Evolutionary conservation across 768 basidiomycete genomes (phyloP).

Genomic region (Dictyophora rubrovolvata): DNA sequence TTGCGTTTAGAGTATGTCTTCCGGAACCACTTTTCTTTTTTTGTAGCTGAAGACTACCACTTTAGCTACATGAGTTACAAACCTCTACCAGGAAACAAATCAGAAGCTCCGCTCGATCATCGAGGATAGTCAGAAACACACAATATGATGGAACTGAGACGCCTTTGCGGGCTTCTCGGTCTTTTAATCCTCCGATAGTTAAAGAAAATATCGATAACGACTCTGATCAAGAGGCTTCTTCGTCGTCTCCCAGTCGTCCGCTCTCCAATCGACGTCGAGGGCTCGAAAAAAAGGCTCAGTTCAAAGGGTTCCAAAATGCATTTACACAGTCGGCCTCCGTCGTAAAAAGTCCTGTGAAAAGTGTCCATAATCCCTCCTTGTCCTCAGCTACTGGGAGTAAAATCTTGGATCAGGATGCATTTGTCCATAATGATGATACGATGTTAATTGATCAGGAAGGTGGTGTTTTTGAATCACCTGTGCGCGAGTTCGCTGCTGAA

Average conservation of each 20-base stretch:
- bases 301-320: slow-evolving; percentile 42
- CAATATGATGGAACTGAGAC: slow-evolving; percentile 23
- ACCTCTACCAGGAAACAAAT: slow-evolving; percentile 41
- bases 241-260: background rate
- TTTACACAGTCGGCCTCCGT: slow-evolving; percentile 34
- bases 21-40: background rate
- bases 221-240: slow-evolving; percentile 13
- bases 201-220: slow-evolving; percentile 10
- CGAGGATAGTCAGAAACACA: slow-evolving; percentile 28
- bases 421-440: background rate
- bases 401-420: background rate
- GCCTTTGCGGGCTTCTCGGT: slow-evolving; percentile 27
- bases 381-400: background rate
- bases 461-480: background rate
- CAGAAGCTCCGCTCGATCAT: slow-evolving; percentile 27
- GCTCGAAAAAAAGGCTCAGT: background rate
- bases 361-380: background rate
- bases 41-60: background rate
- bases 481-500: background rate
- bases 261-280: background rate
- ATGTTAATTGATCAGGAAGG: background rate
- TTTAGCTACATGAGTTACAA: slow-evolving; percentile 61
- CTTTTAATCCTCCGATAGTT: background rate
- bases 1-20: slow-evolving; percentile 51
- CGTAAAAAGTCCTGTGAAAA: slow-evolving; percentile 9